Evolutionary conservation across 768 basidiomycete species (phyloP), one percentile per base, ranked within the genome.

Genomic region (Termitomyces sp.): DNA sequence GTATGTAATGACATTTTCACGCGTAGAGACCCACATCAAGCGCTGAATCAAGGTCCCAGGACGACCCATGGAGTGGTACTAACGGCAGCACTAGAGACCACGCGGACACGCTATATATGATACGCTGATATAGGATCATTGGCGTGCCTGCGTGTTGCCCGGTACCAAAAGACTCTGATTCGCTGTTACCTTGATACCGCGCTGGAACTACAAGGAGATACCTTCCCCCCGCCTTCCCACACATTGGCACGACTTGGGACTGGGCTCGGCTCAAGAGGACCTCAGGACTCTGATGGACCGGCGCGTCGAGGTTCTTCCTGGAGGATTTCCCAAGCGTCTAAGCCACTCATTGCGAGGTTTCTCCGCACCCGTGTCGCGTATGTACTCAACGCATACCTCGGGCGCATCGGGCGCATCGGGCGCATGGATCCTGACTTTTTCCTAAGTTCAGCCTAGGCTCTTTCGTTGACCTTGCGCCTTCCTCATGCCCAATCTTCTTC

Each of bases 71-170:
- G 22, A 22, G 33, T 14, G 14, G 2, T 2, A 24, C n/a, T n/a
- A n/a, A n/a, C n/a, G n/a, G n/a, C 42, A 13, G 40, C 49, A 52
- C 34, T 27, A 16, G 34, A 37, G 47, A 61, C 40, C 44, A 60
- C 40, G 53, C 16, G 55, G 44, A 42, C 6, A 32, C 36, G 18
- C 24, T 6, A 32, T n/a, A n/a, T n/a, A n/a, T 40, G 42, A 58
- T 58, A 59, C 46, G 57, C 16, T 59, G 56, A 60, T 60, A 42
- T 37, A 63, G 36, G 49, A 63, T 63, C 62, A 57, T 40, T 43
- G 51, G 10, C 42, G 27, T 59, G n/a, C 36, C 13, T 57, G 58
- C 59, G 59, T 13, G 49, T 18, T 52, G 18, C 45, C 27, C 59
- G 62, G 62, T 42, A 55, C 48, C 53, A 56, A 36, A 54, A 59